Percentiles rank a stretch among this genome's conserved stretches.
These are phyloP conservation scores for Fusarium lateritium DNA, from an alignment of 2,329 filamentous ascomycete species.

Conservation along the genomic window DNA sequence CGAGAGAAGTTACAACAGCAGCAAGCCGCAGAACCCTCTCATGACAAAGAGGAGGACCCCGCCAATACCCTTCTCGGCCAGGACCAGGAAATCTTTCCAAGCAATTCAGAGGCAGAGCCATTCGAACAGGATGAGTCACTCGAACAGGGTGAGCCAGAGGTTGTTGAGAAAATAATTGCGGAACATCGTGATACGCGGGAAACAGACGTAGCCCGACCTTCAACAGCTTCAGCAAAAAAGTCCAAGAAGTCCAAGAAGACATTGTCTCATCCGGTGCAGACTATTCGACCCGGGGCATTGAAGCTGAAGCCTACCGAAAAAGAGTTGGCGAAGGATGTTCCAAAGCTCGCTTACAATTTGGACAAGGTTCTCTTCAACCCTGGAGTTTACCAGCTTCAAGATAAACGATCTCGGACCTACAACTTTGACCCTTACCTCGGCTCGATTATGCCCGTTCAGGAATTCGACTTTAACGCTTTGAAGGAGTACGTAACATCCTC, in stretches of 20 bases:
- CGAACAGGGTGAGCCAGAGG: neutral
- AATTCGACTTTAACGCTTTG: conserved; percentile 92
- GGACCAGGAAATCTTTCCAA: neutral
- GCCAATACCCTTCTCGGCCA: neutral
- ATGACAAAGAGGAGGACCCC: neutral
- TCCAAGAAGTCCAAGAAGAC: conserved; percentile 7
- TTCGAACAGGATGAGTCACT: neutral
- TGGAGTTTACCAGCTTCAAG: conserved; percentile 92
- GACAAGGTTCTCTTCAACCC: conserved; percentile 96
- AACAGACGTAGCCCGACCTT: neutral
- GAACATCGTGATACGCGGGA: too few species aligned
- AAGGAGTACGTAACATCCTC: conserved; percentile 94
- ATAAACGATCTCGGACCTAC: conserved; percentile 87
- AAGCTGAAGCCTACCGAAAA: conserved; percentile 53
- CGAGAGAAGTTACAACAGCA: conserved; percentile 48
- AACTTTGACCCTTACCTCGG: conserved; percentile 98
- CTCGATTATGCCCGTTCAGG: conserved; percentile 90
- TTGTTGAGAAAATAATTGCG: too few species aligned
- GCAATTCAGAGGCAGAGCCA: neutral
- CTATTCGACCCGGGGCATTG: conserved; percentile 47
- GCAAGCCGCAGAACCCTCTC: neutral
- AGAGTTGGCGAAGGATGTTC: conserved; percentile 60
- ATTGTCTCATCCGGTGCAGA: conserved; percentile 47
- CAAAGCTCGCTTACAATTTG: conserved; percentile 79
- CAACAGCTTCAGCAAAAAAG: neutral